Evolutionary conservation across 768 basidiomycete genomes (phyloP).

Genomic region (Pulveroboletus frians): DNA sequence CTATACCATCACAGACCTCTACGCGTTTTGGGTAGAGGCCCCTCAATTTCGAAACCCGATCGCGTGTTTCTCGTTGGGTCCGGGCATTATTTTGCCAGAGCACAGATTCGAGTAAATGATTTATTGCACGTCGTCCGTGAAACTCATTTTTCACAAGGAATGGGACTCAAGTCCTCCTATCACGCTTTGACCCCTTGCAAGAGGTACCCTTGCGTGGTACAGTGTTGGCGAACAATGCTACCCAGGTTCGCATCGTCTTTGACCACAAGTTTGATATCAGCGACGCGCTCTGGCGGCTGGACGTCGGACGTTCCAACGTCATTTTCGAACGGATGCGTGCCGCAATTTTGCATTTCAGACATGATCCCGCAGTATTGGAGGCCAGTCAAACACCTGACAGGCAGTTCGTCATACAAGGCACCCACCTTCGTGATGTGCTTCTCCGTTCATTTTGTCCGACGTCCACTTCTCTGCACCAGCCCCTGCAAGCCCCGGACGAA

Average conservation of each 20-base stretch:
- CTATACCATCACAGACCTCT: constrained; percentile 62
- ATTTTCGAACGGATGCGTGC: constrained; percentile 63
- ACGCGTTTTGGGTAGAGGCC: constrained; percentile 64
- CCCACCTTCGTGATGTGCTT: constrained; percentile 65
- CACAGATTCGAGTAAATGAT: constrained; percentile 64
- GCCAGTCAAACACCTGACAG: constrained; percentile 27
- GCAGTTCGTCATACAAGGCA: constrained; percentile 62
- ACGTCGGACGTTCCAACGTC: constrained; percentile 64
- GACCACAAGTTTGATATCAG: constrained; percentile 41
- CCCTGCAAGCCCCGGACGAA: constrained; percentile 39
- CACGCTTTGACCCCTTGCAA: constrained; percentile 54
- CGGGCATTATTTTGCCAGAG: constrained; percentile 57
- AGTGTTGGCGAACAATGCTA: constrained; percentile 44
- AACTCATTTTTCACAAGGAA: constrained; percentile 40
- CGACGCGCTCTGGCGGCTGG: constrained; percentile 58
- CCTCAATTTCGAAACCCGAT: constrained; percentile 60
- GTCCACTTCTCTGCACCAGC: constrained; percentile 22
- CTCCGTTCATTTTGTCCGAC: constrained; percentile 48
- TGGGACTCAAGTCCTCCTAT: constrained; percentile 65
- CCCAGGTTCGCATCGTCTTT: constrained; percentile 57
- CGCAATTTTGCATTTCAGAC: constrained; percentile 54
- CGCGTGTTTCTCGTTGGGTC: constrained; percentile 60
- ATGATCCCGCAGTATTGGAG: constrained; percentile 47
- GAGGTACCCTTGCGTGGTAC: constrained; percentile 52
- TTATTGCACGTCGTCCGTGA: neutral